Evolutionary conservation across 2,329 filamentous ascomycete species (phyloP).

Genomic region (Fusarium buxicola): DNA sequence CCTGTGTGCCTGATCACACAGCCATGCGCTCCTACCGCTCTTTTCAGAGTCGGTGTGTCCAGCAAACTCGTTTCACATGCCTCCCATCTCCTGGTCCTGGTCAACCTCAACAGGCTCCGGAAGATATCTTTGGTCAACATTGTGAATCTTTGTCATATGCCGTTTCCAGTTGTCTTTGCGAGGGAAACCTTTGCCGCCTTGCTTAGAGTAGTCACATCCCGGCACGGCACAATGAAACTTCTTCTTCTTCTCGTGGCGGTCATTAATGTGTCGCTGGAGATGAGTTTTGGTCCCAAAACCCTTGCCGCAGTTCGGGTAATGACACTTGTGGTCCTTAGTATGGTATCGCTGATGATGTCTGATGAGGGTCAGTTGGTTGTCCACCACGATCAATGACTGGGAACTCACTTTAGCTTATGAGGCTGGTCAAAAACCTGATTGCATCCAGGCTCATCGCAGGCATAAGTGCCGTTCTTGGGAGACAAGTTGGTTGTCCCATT

Average conservation of each 20-base stretch:
- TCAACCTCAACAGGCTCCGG: constrained; percentile 59
- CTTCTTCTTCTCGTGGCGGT: constrained; percentile 69
- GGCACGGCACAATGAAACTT: constrained; percentile 68
- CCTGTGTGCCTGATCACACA: not conserved
- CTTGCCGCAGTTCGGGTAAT: constrained; percentile 64
- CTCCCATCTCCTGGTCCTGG: constrained; percentile 47
- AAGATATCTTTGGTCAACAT: constrained; percentile 53
- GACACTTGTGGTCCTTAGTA: constrained; percentile 68
- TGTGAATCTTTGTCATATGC: constrained; percentile 71
- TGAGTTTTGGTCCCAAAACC: constrained; percentile 72
- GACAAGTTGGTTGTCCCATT: constrained; percentile 43
- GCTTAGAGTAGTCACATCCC: constrained; percentile 66
- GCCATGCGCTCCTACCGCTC: not conserved
- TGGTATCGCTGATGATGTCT: constrained; percentile 72
- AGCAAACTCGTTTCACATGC: constrained; percentile 26
- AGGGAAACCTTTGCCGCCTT: constrained; percentile 69
- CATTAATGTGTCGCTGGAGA: constrained; percentile 71
- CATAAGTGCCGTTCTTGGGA: constrained; percentile 47
- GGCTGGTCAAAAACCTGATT: constrained; percentile 64
- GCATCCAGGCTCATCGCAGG: constrained; percentile 54
- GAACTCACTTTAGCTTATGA: constrained; percentile 68
- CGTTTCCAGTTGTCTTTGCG: constrained; percentile 73
- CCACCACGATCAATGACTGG: no score
- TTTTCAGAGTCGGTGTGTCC: no score
- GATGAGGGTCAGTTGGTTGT: constrained; percentile 1